Evolutionary conservation across 495 filamentous ascomycete species (phyloP).

Genomic region (Xylaria palmicola): DNA sequence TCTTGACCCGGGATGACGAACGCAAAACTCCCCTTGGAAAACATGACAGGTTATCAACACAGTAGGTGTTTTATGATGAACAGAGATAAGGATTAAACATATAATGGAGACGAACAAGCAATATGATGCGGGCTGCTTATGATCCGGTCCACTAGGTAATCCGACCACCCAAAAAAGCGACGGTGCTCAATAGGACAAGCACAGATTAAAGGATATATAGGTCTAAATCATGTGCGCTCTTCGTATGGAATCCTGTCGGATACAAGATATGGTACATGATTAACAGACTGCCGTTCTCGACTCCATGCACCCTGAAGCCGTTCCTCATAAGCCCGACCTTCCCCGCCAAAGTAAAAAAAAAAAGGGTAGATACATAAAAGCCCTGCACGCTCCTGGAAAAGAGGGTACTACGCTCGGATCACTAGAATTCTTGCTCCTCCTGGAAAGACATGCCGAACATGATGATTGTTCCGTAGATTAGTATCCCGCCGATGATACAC

Average conservation of each 20-base stretch:
- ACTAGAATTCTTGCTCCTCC: conserved; percentile 81
- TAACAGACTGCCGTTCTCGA: conserved; percentile 5
- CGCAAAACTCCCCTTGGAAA: background rate
- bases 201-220: background rate
- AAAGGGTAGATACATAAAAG: background rate
- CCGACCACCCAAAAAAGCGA: background rate
- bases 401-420: background rate
- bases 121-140: background rate
- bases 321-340: background rate
- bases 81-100: background rate
- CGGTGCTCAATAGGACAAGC: no score
- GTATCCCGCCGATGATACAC: conserved; percentile 84
- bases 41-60: background rate
- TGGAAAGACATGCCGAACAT: conserved; percentile 98
- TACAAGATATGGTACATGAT: conserved; percentile 7
- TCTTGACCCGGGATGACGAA: no score
- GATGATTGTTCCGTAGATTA: conserved; percentile 98
- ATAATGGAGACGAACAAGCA: background rate
- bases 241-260: background rate
- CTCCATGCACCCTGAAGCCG: background rate
- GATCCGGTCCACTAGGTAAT: background rate
- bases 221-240: background rate
- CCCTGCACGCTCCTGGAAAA: background rate
- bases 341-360: background rate
- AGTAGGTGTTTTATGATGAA: background rate